These are phyloP conservation scores for Leishmania arabica DNA, from an alignment of 208 protist species.

Conservation along the genomic window DNA sequence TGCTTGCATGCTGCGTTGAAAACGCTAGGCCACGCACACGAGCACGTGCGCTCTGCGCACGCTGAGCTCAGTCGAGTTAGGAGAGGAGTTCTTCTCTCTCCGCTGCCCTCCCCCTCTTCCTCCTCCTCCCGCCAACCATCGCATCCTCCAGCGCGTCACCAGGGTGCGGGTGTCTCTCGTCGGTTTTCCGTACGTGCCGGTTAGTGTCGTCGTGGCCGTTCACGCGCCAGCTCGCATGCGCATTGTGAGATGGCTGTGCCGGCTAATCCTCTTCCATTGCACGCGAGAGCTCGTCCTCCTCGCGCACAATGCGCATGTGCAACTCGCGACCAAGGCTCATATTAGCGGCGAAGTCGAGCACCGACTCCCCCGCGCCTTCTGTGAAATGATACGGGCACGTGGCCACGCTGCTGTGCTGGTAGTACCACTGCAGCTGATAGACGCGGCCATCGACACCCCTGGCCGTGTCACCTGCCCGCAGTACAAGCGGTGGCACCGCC, in stretches of 20 bases:
- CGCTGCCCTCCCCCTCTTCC: background rate
- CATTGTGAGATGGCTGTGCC: background rate
- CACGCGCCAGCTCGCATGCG: background rate
- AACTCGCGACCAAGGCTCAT: conserved; percentile 51
- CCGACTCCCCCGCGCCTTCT: conserved; percentile 38
- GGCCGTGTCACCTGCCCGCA: conserved; percentile 41
- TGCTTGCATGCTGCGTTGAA: background rate
- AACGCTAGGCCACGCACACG: background rate
- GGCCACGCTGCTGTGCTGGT: conserved; percentile 46
- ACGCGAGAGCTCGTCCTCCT: conserved; percentile 8
- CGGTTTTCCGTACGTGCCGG: background rate
- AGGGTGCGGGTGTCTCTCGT: background rate
- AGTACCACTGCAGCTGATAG: conserved; percentile 55
- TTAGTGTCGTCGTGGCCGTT: background rate
- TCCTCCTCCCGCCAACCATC: background rate
- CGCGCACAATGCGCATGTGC: conserved; percentile 40
- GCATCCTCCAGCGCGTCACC: background rate
- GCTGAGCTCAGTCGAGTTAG: conserved; percentile 4
- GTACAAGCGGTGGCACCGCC: conserved; percentile 9
- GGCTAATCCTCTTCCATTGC: conserved; percentile 8
- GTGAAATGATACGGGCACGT: conserved; percentile 71
- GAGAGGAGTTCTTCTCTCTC: background rate
- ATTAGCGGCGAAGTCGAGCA: conserved; percentile 58
- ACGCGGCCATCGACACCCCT: conserved; percentile 23
- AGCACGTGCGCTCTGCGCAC: background rate